Conservation (phyloP, 306 rosid species). For the Nissolia schottii region DNA sequence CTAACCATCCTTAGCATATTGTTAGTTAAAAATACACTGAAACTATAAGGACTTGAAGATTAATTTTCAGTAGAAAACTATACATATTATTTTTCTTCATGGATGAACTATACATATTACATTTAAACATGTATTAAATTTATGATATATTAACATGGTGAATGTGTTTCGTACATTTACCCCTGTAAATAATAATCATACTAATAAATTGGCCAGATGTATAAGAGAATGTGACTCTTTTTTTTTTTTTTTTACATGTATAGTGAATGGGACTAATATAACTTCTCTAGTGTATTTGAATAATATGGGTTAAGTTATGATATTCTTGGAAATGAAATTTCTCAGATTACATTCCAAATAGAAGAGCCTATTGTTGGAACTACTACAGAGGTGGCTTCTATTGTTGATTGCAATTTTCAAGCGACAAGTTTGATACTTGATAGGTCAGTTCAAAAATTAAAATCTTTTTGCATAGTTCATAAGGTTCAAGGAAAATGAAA, state of each 20-base stretch:
- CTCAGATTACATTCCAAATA: slow-evolving; percentile 51
- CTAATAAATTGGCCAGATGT: background rate
- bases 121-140: background rate
- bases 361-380: slow-evolving; percentile 48
- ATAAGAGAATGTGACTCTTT: too few species aligned
- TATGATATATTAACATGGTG: background rate
- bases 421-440: slow-evolving; percentile 70
- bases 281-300: background rate
- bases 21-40: too few species aligned
- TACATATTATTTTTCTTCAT: too few species aligned
- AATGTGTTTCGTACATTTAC: background rate
- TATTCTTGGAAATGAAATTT: slow-evolving; percentile 2
- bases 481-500: background rate
- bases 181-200: background rate
- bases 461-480: background rate
- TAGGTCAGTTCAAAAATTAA: slow-evolving; percentile 43
- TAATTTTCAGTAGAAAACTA: too few species aligned
- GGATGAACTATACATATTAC: background rate
- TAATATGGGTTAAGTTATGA: background rate
- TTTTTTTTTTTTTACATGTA: too few species aligned
- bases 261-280: background rate
- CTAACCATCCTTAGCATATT: too few species aligned
- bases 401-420: slow-evolving; percentile 24
- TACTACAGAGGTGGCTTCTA: slow-evolving; percentile 37
- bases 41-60: too few species aligned